Base-by-base conservation (phyloP, 768 basidiomycete species). In the Lentinula guzmanii region DNA sequence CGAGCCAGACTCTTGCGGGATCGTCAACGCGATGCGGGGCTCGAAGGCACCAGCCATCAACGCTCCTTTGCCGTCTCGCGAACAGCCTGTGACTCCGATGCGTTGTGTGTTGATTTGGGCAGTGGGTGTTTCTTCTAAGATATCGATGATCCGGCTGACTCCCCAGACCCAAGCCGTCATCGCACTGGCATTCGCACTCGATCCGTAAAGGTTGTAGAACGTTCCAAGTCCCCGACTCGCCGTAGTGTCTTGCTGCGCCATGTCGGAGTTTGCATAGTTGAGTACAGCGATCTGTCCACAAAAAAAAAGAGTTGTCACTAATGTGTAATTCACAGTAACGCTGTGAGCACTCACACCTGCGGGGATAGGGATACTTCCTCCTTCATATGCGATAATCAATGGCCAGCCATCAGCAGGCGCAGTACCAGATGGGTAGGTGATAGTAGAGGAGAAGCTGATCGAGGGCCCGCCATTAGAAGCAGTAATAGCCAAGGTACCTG, bases 161-260 rank as follows among this genome's bases (percentile, higher is more conserved):
- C 81, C 84, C 85, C 84, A 85, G 3, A 80, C 80, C 85, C 85
- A 86, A 2, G 85, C 83, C 16, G 76, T 82, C 81, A 85, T 80
- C 8, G 84, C 81, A 48, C 73, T 72, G 0, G 84, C 83, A 46
- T 76, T 77, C 51, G 76, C 75, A 57, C 65, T 68, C 24, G 66
- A 70, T 9, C 83, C 83, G 70, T 82, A 85, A 51, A 86, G 75
- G 46, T 76, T 75, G 72, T 79, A 86, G 77, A 86, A 86, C 60
- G 80, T 79, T 39, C 85, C 84, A 52, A 74, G 66, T 10, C 85
- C 84, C 31, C 83, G 79, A 69, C 81, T 82, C 42, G 69, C 68
- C 9, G 62, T 60, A 65, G 74, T 71, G 53, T 71, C 71, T 66
- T 86, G 82, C n/a, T 74, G 72, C 10, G 79, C 85, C 65, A 86